Evolutionary conservation across 345 rosid genomes (phyloP), one percentile per base, ranked within the genome.

Genomic region (Salix koriyanagi): DNA sequence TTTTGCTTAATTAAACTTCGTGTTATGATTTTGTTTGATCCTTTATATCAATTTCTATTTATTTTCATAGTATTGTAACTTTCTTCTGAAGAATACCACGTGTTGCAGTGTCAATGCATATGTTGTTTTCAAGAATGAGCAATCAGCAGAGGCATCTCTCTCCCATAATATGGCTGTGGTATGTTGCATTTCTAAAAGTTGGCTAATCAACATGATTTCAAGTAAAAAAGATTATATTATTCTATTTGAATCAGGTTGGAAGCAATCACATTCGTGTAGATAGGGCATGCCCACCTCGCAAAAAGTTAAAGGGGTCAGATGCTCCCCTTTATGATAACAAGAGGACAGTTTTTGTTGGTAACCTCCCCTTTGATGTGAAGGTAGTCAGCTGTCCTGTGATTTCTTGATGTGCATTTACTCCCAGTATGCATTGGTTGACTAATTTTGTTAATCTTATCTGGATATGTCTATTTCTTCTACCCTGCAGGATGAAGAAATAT

Each of bases 361-460:
- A 96, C 80, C 97, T 96, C 79, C 99, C 99, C 61, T 93, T 87
- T 66, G 99, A 96, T 78, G 99, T 94, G 21, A 94, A 94, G 97
- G 98, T 96, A 81, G 83, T 66, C 25, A 58, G 58, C 34, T 67
- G 41, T 21, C 23, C 44, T 72, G 26, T 50, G 52, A 48, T 41
- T 41, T 44, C 36, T 69, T 14, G 58, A 25, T 42, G 16, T 50
- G 32, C 64, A 41, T 37, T n/a, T 58, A 8, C 21, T 67, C 54
- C 36, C 18, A 25, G 0, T 65, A 37, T 65, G 50, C 19, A 60
- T 75, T 56, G 69, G 21, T 9, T 73, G 71, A 46, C 52, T 61
- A 13, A 23, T 25, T 46, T 75, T 74, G 13, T 34, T 44, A 39
- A 13, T 70, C 34, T 76, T 42, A 67, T 41, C 56, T 70, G 50